Evolutionary conservation across 1,284 basidiomycete genomes (phyloP).

Genomic region (Schizophyllum amplum): DNA sequence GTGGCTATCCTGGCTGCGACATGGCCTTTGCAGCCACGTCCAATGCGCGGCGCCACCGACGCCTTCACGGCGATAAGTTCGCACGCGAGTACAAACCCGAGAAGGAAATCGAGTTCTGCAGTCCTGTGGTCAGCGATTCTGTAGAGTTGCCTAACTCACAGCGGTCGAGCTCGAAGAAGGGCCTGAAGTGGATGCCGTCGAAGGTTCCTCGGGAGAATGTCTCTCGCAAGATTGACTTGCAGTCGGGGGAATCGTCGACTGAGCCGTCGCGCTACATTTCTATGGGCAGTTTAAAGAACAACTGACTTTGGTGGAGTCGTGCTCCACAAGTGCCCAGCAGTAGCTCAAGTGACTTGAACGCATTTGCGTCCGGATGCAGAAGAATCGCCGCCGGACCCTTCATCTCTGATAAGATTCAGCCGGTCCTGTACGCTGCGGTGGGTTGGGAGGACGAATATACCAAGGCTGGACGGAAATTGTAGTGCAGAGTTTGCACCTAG

Average conservation of each 20-base stretch:
- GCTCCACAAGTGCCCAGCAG: no score
- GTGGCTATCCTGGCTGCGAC: constrained; percentile 43
- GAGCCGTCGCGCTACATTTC: not conserved
- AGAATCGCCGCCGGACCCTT: no score
- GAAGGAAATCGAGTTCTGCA: not conserved
- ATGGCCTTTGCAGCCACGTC: constrained; percentile 56
- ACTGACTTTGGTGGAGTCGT: not conserved
- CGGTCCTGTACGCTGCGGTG: no score
- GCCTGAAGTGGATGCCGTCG: not conserved
- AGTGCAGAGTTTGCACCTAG: no score
- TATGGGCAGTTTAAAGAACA: not conserved
- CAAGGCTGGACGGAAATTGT: no score
- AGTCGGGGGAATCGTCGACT: not conserved
- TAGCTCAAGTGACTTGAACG: no score
- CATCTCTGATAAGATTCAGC: no score
- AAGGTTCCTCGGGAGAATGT: not conserved
- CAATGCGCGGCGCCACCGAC: constrained; percentile 56
- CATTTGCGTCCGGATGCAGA: no score
- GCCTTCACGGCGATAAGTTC: constrained; percentile 34
- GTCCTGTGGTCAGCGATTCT: not conserved
- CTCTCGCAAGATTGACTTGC: not conserved
- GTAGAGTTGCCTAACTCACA: not conserved
- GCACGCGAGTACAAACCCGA: not conserved
- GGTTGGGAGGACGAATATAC: no score
- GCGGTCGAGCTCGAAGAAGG: not conserved